Base-by-base conservation (phyloP, 2,329 filamentous ascomycete species). In the Penicillium sp. region DNA sequence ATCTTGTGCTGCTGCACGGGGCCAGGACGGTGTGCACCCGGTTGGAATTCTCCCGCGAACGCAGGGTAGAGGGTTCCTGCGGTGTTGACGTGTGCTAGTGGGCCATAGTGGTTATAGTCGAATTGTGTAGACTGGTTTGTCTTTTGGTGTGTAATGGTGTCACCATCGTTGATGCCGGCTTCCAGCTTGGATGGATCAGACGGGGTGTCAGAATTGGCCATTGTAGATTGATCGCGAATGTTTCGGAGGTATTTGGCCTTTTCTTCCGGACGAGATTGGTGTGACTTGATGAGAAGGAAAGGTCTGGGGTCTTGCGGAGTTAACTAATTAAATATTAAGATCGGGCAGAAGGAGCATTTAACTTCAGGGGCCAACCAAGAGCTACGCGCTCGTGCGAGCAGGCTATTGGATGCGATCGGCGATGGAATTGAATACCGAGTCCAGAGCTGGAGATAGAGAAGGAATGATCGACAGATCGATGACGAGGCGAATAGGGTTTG, bases 21-120 rank as follows among this genome's bases (percentile, higher is more conserved):
- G 69, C 78, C 39, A 16, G 39, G 39, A 27, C 39, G 81, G 76
- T 83, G 80, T 22, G 78, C 70, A 70, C 85, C 84, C 30, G 86
- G 85, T 68, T 89, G 84, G 67, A 88, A 82, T 60, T 84, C 81
- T 71, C 85, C 84, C 49, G 82, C 85, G 61, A 86, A 86, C 58
- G 85, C 79, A 45, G 79, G 75, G 40, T 81, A 66, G 20, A 69
- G 66, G 9, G 20, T 67, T 62, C 45, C 63, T 64, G 38, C 70
- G 52, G 41, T 74, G 55, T 70, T 68, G 48, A 73, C 59, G 52
- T 76, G 73, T 1, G 76, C 73, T 27, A 79, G 64, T 28, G 78
- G 78, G 27, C 72, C 70, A 53, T 72, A 74, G 44, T 25, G 28
- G 27, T 36, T 11, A 50, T 41, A 27, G 13, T 41, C 39, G 39